These are phyloP conservation scores for Fragaria ananassa DNA, from an alignment of 306 rosid species.

Conservation along the genomic window DNA sequence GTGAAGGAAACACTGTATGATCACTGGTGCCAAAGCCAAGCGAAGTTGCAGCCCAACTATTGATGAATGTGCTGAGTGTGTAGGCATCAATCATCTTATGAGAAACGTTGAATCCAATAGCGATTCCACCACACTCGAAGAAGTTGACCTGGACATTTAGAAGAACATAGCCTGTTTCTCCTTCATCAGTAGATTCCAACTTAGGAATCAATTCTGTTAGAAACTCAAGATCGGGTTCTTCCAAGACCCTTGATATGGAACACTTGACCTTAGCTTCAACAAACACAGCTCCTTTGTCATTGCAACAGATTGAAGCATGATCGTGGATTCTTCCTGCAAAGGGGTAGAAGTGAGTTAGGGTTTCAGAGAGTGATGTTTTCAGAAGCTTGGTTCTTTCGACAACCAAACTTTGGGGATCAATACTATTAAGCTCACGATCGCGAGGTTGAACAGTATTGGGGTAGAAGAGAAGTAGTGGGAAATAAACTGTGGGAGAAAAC, in stretches of 20 bases:
- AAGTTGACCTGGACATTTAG: constrained; percentile 2
- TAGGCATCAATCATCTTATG: constrained; percentile 16
- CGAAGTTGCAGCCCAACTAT: constrained; percentile 6
- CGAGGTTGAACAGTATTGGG: not conserved
- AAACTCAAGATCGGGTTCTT: not conserved
- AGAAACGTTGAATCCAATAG: constrained; percentile 5
- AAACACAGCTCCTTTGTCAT: constrained; percentile 18
- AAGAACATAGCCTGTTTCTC: not conserved
- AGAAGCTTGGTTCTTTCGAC: not conserved
- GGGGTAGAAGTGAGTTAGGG: constrained; percentile 20
- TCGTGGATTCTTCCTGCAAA: constrained; percentile 17
- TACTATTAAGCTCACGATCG: not conserved
- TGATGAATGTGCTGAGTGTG: constrained; percentile 10
- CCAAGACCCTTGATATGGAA: not conserved
- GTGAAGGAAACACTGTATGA: not conserved
- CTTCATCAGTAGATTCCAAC: not conserved
- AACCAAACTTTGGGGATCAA: not conserved
- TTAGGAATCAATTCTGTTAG: not conserved
- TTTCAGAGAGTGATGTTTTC: not conserved
- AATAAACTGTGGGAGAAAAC: not conserved
- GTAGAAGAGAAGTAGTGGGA: constrained; percentile 6
- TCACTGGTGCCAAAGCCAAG: not conserved
- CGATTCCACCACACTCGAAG: constrained; percentile 26
- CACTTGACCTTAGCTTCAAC: constrained; percentile 9
- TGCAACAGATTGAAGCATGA: constrained; percentile 6